Evolutionary conservation across 805 yeast species (phyloP), one percentile per base, ranked within the genome.

Genomic region (Blastobotrys muscicola): DNA sequence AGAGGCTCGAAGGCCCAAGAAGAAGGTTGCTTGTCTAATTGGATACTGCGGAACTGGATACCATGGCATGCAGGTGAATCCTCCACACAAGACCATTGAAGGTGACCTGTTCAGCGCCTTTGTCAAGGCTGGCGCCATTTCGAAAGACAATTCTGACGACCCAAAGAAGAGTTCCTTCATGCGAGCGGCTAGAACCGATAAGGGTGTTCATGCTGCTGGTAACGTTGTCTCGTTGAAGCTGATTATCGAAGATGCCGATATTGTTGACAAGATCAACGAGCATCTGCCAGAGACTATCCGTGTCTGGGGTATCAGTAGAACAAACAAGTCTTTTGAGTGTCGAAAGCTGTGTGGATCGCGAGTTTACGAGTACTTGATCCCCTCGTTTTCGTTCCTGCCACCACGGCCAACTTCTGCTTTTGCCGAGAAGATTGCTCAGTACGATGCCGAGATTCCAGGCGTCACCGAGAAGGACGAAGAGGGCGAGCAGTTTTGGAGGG

Each of bases 121-220:
- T 58, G 81, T 80, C 30, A 74, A 74, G 45, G 87, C 95, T 2
- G 97, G 95, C 13, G 96, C 95, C 3, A 76, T 89, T 45, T 82
- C 94, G 1, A 76, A 77, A 46, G 92, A 84, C 55, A 89, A 89
- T 62, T 77, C 95, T 5, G 82, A 79, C 46, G 97, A 90, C 59
- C 76, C 89, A 55, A 87, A 85, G 59, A 89, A 89, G 59, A 76
- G 79, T 43, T 87, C 92, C 0, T 84, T 90, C 58, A 81, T 63
- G 50, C 54, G 72, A 3, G 72, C 72, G 4, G 72, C 72, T 11
- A 75, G 72, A 50, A 95, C 97, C 3, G 97, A 89, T 62, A 90
- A 90, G 63, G 97, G 97, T 48, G 97, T 89, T 16, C 97, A 89
- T 64, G 97, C 97, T 9, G 95, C 96, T 2, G 97, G 97, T 26